These are phyloP conservation scores for Wickerhamomyces sydowiorum DNA, from an alignment of 805 yeast genomes.

Conservation along the genomic window DNA sequence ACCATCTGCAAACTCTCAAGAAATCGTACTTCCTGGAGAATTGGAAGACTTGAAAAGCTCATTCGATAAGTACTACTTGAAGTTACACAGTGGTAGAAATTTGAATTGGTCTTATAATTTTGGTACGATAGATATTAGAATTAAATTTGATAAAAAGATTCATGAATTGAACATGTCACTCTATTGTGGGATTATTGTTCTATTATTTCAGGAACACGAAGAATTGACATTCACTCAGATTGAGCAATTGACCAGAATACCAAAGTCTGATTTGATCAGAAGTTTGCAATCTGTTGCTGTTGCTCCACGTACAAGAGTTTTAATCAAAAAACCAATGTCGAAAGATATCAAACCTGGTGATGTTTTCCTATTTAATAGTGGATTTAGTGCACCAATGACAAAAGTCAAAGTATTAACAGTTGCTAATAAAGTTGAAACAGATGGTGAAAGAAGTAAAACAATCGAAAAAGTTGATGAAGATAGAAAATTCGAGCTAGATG, in stretches of 20 bases:
- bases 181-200: conserved; percentile 70
- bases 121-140: conserved; percentile 77
- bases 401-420: conserved; percentile 73
- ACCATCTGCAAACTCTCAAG: conserved; percentile 21
- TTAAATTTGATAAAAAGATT: conserved; percentile 58
- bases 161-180: conserved; percentile 81
- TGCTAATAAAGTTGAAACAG: conserved; percentile 41
- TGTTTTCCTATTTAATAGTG: conserved; percentile 58
- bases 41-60: conserved; percentile 35
- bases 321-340: conserved; percentile 69
- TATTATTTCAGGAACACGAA: conserved; percentile 60
- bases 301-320: conserved; percentile 73
- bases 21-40: conserved; percentile 36
- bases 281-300: conserved; percentile 81
- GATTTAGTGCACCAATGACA: conserved; percentile 60
- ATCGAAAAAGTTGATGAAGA: conserved; percentile 55
- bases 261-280: conserved; percentile 64
- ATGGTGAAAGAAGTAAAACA: conserved; percentile 34
- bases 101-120: conserved; percentile 77
- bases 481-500: conserved; percentile 66
- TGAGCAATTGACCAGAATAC: conserved; percentile 59
- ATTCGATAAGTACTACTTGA: conserved; percentile 47
- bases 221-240: conserved; percentile 58
- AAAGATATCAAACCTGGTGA: conserved; percentile 63
- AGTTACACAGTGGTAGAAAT: conserved; percentile 51